A percentile compares a stretch with the other conserved stretches of the same genome.
Evolutionary conservation across 495 filamentous ascomycete species (phyloP).

Genomic region (Polyplosphaeria fusca): DNA sequence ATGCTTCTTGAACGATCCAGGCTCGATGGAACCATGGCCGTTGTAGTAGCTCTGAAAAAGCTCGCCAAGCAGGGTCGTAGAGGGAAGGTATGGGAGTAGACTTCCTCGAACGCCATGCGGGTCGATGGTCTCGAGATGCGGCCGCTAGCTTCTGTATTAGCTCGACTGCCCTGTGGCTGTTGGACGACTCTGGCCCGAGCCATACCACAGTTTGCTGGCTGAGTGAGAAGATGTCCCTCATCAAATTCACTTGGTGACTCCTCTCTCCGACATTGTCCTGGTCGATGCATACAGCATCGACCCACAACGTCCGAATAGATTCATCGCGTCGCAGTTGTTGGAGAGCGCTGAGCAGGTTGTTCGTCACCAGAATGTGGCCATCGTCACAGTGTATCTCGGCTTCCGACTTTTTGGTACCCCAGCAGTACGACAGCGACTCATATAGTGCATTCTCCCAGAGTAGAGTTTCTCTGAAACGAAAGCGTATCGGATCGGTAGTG

Average conservation of each 20-base stretch:
- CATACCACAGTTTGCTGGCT: constrained; percentile 5
- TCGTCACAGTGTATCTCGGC: constrained; percentile 3
- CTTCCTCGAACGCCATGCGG: not conserved
- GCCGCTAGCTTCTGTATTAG: not conserved
- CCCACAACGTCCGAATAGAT: constrained; percentile 3
- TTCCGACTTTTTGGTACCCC: constrained; percentile 8
- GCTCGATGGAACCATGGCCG: constrained; percentile 15
- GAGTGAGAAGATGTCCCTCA: constrained; percentile 6
- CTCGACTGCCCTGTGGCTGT: constrained; percentile 2
- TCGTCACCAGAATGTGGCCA: not conserved
- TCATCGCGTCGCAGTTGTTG: not conserved
- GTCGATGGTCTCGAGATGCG: not conserved
- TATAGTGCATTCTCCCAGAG: not conserved
- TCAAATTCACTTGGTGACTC: constrained; percentile 8
- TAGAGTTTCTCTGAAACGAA: not conserved
- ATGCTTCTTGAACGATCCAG: constrained; percentile 21
- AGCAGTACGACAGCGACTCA: constrained; percentile 17
- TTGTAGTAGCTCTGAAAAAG: constrained; percentile 1
- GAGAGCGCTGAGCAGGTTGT: constrained; percentile 3
- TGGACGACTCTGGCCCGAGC: constrained; percentile 7
- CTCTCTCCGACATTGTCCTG: constrained; percentile 11
- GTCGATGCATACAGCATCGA: constrained; percentile 21
- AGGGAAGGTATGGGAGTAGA: not conserved
- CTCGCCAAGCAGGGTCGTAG: constrained; percentile 5
- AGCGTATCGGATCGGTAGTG: constrained; percentile 4